A percentile compares a stretch with the other conserved stretches of the same genome.
These are phyloP conservation scores for Boechera stricta DNA, from an alignment of 345 rosid genomes.

Conservation along the genomic window DNA sequence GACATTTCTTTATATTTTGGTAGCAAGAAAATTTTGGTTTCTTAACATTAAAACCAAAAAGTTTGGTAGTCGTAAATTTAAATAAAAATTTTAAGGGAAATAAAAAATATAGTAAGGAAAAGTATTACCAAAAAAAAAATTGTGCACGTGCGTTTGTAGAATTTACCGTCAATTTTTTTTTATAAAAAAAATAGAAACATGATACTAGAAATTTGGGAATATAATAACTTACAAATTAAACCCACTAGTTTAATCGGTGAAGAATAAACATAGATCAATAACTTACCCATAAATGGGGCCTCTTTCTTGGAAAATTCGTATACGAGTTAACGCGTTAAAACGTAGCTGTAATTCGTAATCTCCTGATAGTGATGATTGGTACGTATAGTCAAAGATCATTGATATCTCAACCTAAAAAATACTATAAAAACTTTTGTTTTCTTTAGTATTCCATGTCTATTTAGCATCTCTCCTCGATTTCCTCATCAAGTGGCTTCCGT, in stretches of 20 bases:
- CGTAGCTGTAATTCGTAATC: slow-evolving; percentile 46
- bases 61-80: not conserved
- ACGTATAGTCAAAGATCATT: slow-evolving; percentile 25
- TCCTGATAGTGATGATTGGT: slow-evolving; percentile 35
- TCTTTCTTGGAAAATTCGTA: slow-evolving; percentile 39
- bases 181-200: not conserved
- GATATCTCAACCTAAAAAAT: slow-evolving; percentile 13
- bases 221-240: not conserved
- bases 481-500: slow-evolving; percentile 47
- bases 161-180: not conserved
- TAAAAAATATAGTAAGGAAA: not conserved
- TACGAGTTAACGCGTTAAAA: slow-evolving; percentile 41
- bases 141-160: slow-evolving; percentile 23
- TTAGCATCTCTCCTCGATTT: slow-evolving; percentile 39
- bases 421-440: not conserved
- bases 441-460: not conserved
- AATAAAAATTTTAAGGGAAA: not conserved
- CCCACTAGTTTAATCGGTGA: not conserved
- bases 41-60: too few species aligned
- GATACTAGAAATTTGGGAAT: slow-evolving; percentile 1
- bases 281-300: slow-evolving; percentile 12
- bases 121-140: not conserved
- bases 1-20: not conserved
- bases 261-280: slow-evolving; percentile 30
- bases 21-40: not conserved